Conservation (phyloP, 306 rosid species). For the Fragaria vesca region DNA sequence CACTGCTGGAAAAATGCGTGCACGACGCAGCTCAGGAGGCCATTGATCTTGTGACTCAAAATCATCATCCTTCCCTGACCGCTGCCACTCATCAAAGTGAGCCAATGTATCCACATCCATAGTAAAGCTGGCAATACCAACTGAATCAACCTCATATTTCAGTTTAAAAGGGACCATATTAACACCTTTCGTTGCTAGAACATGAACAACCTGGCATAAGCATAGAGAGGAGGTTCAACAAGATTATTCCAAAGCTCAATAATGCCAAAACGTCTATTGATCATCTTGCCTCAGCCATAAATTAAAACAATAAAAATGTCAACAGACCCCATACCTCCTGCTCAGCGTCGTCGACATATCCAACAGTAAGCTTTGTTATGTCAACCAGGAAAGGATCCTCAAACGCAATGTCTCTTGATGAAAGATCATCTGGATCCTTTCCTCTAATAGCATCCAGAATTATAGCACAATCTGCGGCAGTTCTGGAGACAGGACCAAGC, state of each 20-base stretch:
- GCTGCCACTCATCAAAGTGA: slow-evolving; percentile 83
- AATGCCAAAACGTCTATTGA: not conserved
- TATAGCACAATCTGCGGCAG: slow-evolving; percentile 63
- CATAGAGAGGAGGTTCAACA: slow-evolving; percentile 4
- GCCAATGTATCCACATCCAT: slow-evolving; percentile 86
- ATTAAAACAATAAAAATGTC: not conserved
- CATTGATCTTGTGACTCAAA: slow-evolving; percentile 87
- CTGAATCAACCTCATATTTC: slow-evolving; percentile 56
- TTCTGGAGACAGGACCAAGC: slow-evolving; percentile 75
- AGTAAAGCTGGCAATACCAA: slow-evolving; percentile 48
- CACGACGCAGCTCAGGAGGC: slow-evolving; percentile 61
- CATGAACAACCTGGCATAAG: slow-evolving; percentile 47
- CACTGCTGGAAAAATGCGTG: slow-evolving; percentile 59
- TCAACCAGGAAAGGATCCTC: slow-evolving; percentile 65
- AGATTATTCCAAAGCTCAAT: not conserved
- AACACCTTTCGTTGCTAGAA: slow-evolving; percentile 66
- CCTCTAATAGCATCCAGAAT: slow-evolving; percentile 66
- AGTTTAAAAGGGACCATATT: slow-evolving; percentile 69
- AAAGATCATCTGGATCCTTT: slow-evolving; percentile 61
- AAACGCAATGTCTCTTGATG: slow-evolving; percentile 54
- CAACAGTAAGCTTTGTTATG: slow-evolving; percentile 58
- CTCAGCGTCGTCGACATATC: slow-evolving; percentile 74
- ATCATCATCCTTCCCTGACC: slow-evolving; percentile 50
- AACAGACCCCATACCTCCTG: slow-evolving; percentile 51
- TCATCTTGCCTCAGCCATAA: not conserved